phyloP scores from a whole-genome alignment of 352 stramenopile species.

The Phytophthora pistaciae region DNA sequence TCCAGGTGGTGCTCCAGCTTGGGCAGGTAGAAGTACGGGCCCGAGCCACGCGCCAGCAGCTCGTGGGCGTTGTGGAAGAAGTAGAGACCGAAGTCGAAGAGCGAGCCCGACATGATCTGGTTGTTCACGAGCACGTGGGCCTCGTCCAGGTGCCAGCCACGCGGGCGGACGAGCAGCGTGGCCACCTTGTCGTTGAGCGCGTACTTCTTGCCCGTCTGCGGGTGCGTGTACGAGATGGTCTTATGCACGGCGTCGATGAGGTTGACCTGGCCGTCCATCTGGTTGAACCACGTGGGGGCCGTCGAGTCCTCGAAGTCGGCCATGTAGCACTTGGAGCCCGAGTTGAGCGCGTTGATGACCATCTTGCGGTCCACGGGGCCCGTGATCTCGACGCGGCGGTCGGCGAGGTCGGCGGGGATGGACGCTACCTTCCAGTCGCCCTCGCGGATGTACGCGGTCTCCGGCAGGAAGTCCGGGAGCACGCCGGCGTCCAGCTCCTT shows the following conservation, averaged over 20 bases:
- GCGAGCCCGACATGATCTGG: slow-evolving; percentile 90
- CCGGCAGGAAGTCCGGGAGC: slow-evolving; percentile 89
- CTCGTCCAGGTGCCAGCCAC: slow-evolving; percentile 96
- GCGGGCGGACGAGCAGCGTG: slow-evolving; percentile 93
- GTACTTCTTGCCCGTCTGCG: slow-evolving; percentile 81
- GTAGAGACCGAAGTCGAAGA: slow-evolving; percentile 97
- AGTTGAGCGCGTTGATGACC: slow-evolving; percentile 98
- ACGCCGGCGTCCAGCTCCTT: slow-evolving; percentile 89
- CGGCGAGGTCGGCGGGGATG: slow-evolving; percentile 88
- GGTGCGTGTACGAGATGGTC: slow-evolving; percentile 89
- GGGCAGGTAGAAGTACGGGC: slow-evolving; percentile 96
- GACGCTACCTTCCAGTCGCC: slow-evolving; percentile 77
- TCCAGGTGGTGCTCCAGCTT: slow-evolving; percentile 97
- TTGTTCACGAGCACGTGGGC: slow-evolving; percentile 95
- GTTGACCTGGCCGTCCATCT: slow-evolving; percentile 95
- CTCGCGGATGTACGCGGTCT: slow-evolving; percentile 88
- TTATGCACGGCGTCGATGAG: slow-evolving; percentile 92
- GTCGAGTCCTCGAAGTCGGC: slow-evolving; percentile 97
- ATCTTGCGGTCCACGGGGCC: slow-evolving; percentile 97
- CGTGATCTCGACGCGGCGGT: slow-evolving; percentile 97
- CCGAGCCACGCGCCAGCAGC: slow-evolving; percentile 83
- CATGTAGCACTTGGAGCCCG: slow-evolving; percentile 96
- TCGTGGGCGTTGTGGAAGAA: slow-evolving; percentile 97
- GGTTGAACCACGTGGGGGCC: slow-evolving; percentile 94
- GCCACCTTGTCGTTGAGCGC: slow-evolving; percentile 79